phyloP scores from a whole-genome alignment of 176 grass and related monocot genomes.

The Alopecurus myosuroides region DNA sequence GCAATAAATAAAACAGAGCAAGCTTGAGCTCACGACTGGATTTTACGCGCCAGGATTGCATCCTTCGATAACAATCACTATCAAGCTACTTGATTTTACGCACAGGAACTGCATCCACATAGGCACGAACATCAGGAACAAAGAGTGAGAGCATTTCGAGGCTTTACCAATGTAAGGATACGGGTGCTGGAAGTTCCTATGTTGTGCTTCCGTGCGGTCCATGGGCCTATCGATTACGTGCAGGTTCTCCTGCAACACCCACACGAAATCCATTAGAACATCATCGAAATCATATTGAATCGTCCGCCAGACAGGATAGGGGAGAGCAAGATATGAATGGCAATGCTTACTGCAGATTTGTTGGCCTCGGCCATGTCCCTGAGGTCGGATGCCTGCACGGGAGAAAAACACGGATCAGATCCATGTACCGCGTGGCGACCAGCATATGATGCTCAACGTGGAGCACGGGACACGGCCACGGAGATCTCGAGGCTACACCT shows the following conservation, averaged over 20 bases:
- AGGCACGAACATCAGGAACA: neutral
- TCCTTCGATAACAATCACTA: neutral
- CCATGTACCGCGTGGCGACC: too few relatives aligned
- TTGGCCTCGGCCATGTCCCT: slow-evolving; percentile 91
- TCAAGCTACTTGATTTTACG: neutral
- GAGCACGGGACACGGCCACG: too few relatives aligned
- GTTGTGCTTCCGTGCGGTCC: slow-evolving; percentile 50
- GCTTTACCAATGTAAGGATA: slow-evolving; percentile 97
- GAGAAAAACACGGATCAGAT: slow-evolving; percentile 23
- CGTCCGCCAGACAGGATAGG: neutral
- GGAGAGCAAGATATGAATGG: neutral
- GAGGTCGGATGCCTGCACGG: slow-evolving; percentile 79
- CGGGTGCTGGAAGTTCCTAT: slow-evolving; percentile 79
- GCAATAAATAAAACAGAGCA: neutral
- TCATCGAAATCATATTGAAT: neutral
- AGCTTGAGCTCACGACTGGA: neutral
- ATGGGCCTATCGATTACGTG: slow-evolving; percentile 89
- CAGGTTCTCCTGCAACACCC: slow-evolving; percentile 52
- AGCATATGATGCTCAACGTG: too few relatives aligned
- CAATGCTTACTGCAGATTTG: slow-evolving; percentile 49
- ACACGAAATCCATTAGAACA: neutral
- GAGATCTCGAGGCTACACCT: too few relatives aligned
- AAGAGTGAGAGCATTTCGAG: neutral
- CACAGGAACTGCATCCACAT: neutral
- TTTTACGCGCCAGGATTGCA: too few relatives aligned